A percentile compares a stretch with the other conserved stretches of the same genome.
These are phyloP conservation scores for Suhomyces anneliseae DNA, from an alignment of 1,139 yeast genomes.

Conservation along the genomic window DNA sequence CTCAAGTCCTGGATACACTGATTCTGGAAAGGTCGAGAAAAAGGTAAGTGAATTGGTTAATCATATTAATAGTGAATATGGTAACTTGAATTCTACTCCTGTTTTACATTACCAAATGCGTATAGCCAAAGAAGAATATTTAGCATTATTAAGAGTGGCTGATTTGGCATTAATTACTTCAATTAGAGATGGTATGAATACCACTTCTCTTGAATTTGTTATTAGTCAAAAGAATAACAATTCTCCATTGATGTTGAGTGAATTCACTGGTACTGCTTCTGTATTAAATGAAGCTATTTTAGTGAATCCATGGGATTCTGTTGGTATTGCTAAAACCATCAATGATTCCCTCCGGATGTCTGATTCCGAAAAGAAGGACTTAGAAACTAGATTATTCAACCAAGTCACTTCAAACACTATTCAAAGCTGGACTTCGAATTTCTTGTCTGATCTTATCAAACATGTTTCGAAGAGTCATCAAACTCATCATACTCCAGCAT, in stretches of 20 bases:
- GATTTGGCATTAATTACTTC: constrained; percentile 88
- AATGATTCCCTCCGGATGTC: constrained; percentile 63
- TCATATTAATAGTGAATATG: constrained; percentile 80
- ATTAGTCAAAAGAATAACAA: constrained; percentile 75
- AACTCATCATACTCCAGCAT: constrained; percentile 74
- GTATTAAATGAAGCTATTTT: constrained; percentile 76
- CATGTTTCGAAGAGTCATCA: constrained; percentile 48
- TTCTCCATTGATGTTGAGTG: constrained; percentile 82
- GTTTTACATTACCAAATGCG: constrained; percentile 91
- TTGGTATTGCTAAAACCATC: constrained; percentile 85
- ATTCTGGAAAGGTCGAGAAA: constrained; percentile 63
- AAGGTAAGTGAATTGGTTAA: constrained; percentile 78
- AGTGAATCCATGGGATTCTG: constrained; percentile 96
- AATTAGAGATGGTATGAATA: constrained; percentile 94
- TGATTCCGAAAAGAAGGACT: constrained; percentile 34
- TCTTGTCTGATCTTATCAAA: constrained; percentile 53
- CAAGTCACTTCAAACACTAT: constrained; percentile 72
- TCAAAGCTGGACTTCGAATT: constrained; percentile 76
- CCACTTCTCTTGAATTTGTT: constrained; percentile 89
- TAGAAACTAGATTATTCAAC: constrained; percentile 56
- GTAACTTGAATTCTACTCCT: constrained; percentile 75
- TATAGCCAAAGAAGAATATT: constrained; percentile 83
- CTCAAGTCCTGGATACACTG: constrained; percentile 71
- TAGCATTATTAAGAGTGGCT: constrained; percentile 84
- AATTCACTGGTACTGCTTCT: constrained; percentile 90